Conservation (phyloP, 2,329 filamentous ascomycete species). For the Penicillium sumatraense region DNA sequence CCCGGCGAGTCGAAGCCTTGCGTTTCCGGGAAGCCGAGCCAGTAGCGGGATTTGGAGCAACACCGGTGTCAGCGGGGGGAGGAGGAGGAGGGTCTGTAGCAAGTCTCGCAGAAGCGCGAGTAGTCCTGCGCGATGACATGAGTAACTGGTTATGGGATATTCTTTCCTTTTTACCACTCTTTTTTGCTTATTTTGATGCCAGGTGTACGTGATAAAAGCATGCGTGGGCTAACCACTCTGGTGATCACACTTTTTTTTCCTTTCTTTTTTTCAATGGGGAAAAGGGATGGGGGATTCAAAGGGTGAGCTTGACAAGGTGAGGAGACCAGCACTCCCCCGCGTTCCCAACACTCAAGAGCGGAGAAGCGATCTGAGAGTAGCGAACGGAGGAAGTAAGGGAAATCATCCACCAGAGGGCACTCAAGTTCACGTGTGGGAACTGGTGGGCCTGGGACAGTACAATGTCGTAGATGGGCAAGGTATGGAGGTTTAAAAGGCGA, state of each 20-base stretch:
- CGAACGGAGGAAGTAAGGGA: slow-evolving; percentile 8
- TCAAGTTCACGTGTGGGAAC: neutral
- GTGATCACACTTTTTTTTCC: neutral
- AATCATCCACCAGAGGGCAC: neutral
- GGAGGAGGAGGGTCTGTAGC: slow-evolving; percentile 64
- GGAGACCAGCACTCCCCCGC: neutral
- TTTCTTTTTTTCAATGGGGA: no score
- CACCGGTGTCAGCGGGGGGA: slow-evolving; percentile 46
- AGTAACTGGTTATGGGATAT: slow-evolving; percentile 61
- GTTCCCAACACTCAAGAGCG: slow-evolving; percentile 1
- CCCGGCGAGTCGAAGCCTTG: slow-evolving; percentile 65
- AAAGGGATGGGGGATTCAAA: neutral
- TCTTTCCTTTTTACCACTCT: no score
- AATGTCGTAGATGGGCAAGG: neutral
- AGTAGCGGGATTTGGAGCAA: slow-evolving; percentile 47
- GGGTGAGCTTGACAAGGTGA: neutral
- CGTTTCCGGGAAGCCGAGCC: slow-evolving; percentile 69
- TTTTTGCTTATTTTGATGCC: neutral
- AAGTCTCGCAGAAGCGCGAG: slow-evolving; percentile 91
- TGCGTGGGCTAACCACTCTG: neutral
- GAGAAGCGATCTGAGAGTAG: slow-evolving; percentile 10
- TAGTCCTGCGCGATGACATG: slow-evolving; percentile 97
- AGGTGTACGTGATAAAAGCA: no score
- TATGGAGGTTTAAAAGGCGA: slow-evolving; percentile 12
- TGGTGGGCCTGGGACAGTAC: neutral